Percentiles rank a stretch among this genome's conserved stretches.
These are phyloP conservation scores for Pseudogymnoascus sp. DNA, from an alignment of 2,329 filamentous ascomycete genomes.

Conservation along the genomic window DNA sequence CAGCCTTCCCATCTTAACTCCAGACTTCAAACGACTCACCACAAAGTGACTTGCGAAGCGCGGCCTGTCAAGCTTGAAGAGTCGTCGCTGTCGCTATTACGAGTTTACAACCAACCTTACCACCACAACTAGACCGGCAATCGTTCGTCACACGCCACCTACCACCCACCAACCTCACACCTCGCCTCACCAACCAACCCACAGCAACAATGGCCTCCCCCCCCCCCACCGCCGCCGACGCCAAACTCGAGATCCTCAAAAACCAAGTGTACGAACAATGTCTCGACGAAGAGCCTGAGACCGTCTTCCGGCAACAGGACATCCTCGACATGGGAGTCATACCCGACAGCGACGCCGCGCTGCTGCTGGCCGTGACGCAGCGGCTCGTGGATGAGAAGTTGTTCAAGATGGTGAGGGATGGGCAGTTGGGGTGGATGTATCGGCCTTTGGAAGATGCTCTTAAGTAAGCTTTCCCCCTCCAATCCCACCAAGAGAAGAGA, in stretches of 20 bases:
- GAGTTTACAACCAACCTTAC: not conserved
- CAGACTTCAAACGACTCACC: not conserved
- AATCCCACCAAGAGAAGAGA: too few species aligned
- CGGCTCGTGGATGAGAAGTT: constrained; percentile 52
- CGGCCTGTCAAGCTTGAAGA: not conserved
- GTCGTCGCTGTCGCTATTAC: not conserved
- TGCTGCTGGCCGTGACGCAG: constrained; percentile 49
- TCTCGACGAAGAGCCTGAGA: constrained; percentile 18
- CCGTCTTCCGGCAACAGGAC: constrained; percentile 50
- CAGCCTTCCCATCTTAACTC: constrained; percentile 7
- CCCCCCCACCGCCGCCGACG: constrained; percentile 30
- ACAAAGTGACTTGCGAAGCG: not conserved
- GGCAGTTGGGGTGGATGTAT: constrained; percentile 49
- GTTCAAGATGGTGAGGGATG: constrained; percentile 42
- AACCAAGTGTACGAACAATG: constrained; percentile 24
- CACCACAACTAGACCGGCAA: not conserved
- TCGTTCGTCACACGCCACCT: not conserved
- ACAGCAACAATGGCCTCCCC: constrained; percentile 36
- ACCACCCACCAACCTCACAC: not conserved
- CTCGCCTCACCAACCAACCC: constrained; percentile 31
- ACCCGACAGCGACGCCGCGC: constrained; percentile 46
- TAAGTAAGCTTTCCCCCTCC: too few species aligned
- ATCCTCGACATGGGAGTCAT: constrained; percentile 50
- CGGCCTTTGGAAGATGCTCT: constrained; percentile 52
- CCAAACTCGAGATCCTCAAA: constrained; percentile 14